These are phyloP conservation scores for Neohortaea acidophila DNA, from an alignment of 495 filamentous ascomycete species.

Conservation along the genomic window DNA sequence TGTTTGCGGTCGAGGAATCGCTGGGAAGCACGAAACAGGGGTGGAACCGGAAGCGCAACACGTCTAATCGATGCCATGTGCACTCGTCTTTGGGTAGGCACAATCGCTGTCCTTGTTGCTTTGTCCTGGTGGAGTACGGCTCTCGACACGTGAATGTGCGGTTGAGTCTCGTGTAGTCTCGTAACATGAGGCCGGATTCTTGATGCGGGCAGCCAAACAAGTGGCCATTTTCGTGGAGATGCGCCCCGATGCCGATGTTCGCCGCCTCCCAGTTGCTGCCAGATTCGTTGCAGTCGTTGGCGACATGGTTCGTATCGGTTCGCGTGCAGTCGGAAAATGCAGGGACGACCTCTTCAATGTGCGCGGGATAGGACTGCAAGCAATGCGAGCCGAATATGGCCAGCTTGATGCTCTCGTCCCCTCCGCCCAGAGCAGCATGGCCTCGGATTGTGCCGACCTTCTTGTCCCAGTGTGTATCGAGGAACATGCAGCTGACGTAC, in stretches of 20 bases:
- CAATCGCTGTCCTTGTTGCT: slow-evolving; percentile 57
- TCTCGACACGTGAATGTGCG: slow-evolving; percentile 67
- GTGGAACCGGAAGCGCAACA: slow-evolving; percentile 73
- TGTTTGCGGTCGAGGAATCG: slow-evolving; percentile 44
- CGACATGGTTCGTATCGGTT: slow-evolving; percentile 65
- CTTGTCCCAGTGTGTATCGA: slow-evolving; percentile 81
- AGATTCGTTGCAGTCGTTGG: slow-evolving; percentile 69
- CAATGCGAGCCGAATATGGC: slow-evolving; percentile 83
- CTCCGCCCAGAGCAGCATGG: slow-evolving; percentile 67
- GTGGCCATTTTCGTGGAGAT: slow-evolving; percentile 79
- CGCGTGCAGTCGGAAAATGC: slow-evolving; percentile 78
- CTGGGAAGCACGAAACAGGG: slow-evolving; percentile 77
- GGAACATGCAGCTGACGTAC: slow-evolving; percentile 67
- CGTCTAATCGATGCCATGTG: slow-evolving; percentile 76
- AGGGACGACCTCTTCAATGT: slow-evolving; percentile 70
- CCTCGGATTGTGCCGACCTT: slow-evolving; percentile 50
- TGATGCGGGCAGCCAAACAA: slow-evolving; percentile 78
- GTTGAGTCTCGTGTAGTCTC: slow-evolving; percentile 70
- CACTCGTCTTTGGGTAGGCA: slow-evolving; percentile 66
- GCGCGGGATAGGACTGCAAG: slow-evolving; percentile 71
- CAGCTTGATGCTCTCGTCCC: slow-evolving; percentile 54
- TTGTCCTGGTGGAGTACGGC: slow-evolving; percentile 69
- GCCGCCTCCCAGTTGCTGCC: slow-evolving; percentile 86
- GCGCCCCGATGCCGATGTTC: slow-evolving; percentile 80
- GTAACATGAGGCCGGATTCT: slow-evolving; percentile 72